Conservation (phyloP, 495 filamentous ascomycete genomes). For the Copromyces sp. region DNA sequence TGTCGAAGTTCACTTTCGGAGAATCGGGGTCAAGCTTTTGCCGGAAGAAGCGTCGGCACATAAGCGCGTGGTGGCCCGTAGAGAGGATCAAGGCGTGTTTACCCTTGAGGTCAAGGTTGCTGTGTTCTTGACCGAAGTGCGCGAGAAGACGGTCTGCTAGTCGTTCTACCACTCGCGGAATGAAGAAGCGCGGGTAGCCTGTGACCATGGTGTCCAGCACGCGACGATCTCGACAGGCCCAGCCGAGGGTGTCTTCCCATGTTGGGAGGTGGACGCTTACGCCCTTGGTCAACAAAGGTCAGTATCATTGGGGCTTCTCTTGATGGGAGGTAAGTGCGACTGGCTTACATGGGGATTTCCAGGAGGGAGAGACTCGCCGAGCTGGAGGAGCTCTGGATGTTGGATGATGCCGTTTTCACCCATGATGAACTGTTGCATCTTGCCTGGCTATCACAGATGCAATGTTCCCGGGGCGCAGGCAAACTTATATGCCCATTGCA, state of each 20-base stretch:
- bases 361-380: slow-evolving; percentile 8
- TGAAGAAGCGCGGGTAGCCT: slow-evolving; percentile 23
- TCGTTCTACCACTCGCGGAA: slow-evolving; percentile 5
- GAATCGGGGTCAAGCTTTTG: neutral
- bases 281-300: slow-evolving; percentile 3
- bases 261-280: slow-evolving; percentile 21
- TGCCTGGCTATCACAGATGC: no score
- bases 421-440: neutral
- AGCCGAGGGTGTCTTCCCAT: slow-evolving; percentile 20
- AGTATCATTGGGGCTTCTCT: neutral
- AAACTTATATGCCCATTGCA: neutral
- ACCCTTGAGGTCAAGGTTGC: neutral
- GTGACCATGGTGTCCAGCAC: slow-evolving; percentile 15
- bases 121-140: neutral
- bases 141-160: slow-evolving; percentile 2
- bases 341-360: slow-evolving; percentile 12
- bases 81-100: neutral
- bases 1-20: neutral
- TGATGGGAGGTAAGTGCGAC: neutral
- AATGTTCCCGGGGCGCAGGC: no score
- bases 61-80: neutral
- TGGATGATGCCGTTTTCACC: neutral
- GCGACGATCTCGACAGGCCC: slow-evolving; percentile 12
- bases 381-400: slow-evolving; percentile 3
- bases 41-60: neutral